Percentiles rank a stretch among this genome's conserved stretches.
Conservation (phyloP, 441 rosid species). For the Pelargonium citronellum region DNA sequence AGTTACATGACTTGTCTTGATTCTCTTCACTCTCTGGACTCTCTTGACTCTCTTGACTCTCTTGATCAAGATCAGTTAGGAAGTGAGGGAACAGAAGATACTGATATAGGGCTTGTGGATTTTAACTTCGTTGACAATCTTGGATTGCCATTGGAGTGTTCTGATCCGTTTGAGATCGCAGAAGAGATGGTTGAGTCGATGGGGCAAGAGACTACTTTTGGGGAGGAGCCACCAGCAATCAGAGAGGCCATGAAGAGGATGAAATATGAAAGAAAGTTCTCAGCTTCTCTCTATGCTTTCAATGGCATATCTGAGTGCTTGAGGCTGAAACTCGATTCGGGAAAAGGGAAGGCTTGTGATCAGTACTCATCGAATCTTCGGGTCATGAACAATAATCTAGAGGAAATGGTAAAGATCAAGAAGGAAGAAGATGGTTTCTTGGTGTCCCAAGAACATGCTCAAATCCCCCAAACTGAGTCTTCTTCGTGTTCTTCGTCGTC, state of each 20-base stretch:
- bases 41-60: no score
- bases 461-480: constrained; percentile 23
- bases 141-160: constrained; percentile 32
- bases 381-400: no score
- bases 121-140: constrained; percentile 44
- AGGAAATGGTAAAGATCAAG: background rate
- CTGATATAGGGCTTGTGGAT: constrained; percentile 25
- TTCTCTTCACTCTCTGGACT: no score
- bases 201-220: constrained; percentile 22
- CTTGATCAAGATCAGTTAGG: constrained; percentile 24
- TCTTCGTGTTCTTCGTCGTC: constrained; percentile 14
- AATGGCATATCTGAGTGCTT: constrained; percentile 57
- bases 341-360: constrained; percentile 14
- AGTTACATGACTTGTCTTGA: no score
- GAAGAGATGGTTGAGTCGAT: constrained; percentile 41
- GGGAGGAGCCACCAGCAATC: constrained; percentile 41
- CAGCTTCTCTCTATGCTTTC: constrained; percentile 63
- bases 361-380: constrained; percentile 22
- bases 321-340: constrained; percentile 25
- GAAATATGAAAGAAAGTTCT: constrained; percentile 54
- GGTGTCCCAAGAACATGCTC: background rate
- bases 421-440: background rate
- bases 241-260: constrained; percentile 49
- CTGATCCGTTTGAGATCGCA: constrained; percentile 50
- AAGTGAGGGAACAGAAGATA: background rate